Base-by-base conservation (phyloP, 192 early-diverging fungal species). In the Backusella psychrophila region DNA sequence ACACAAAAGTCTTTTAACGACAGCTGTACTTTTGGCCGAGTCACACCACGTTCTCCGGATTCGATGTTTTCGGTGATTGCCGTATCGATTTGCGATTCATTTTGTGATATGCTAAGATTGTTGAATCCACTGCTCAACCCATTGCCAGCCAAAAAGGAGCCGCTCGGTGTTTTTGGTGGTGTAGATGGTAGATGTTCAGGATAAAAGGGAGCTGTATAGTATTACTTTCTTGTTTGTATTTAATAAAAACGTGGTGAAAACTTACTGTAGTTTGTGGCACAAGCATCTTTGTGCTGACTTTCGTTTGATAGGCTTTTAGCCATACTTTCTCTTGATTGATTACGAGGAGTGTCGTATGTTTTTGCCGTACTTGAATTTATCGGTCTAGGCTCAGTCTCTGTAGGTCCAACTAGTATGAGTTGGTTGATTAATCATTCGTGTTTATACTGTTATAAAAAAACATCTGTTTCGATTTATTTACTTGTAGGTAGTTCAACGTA, bases 1-100 rank as follows among this genome's bases (percentile, higher is more conserved):
- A 78, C 6, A 15, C 33, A 17, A 29, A 78, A 73, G 26, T 77
- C 71, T n/a, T 44, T 65, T 35, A 75, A 15, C 21, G 26, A 41
- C 56, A 67, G 65, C 23, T 67, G 56, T 11, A 63, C 56, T 26
- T 29, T 63, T 8, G 56, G 56, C 9, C 56, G 56, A 14, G 56
- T 63, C 56, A 63, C 56, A 0, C 56, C 56, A 63, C 56, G 26
- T 63, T 63, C 56, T 1, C 15, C 31, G 26, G 7, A 17, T 31
- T 72, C 39, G 8, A 72, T 21, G 1, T 46, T 42, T 29, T 46
- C 29, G n/a, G 15, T 33, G 12, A 46, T 33, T 8, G 0, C 31
- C 31, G 29, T 21, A 26, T 42, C 29, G 14, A 8, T 23, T 44
- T 33, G 70, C 21, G 23, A 31, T 31, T 29, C 44, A 1, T 42